Evolutionary conservation across 768 basidiomycete species (phyloP), one percentile per base, ranked within the genome.

Genomic region (Leucocoprinus sp.): DNA sequence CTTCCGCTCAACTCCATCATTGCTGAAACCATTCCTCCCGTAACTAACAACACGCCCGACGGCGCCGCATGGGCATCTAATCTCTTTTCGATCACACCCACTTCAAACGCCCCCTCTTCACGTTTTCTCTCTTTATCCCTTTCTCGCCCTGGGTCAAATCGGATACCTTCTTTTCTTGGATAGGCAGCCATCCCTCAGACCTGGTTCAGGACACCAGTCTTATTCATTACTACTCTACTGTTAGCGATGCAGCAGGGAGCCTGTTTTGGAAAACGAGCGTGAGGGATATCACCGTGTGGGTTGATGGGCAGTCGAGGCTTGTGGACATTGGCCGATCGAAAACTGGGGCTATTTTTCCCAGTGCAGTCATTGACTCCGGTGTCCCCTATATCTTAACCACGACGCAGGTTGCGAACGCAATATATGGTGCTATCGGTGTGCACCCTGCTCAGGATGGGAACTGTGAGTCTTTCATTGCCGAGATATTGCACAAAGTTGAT

Each of bases 1-100:
- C 77, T 88, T 21, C 83, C 87, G 18, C 62, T 67, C 37, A 78
- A 87, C 62, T 84, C 80, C n/a, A 52, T 80, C 49, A 89, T 90
- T 42, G 70, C 80, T 3, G 41, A 58, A 0, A 5, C 33, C 1
- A 66, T 90, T 18, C 67, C 74, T 0, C 69, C 83, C 1, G 65
- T 65, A 15, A 69, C 65, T 7, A 64, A 57, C 37, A 69, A 79
- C 60, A 49, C 60, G 4, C 73, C 78, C 0, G 81, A 86, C 51
- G 85, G 86, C 37, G 82, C 85, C 2, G 59, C 78, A 0, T 68
- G 82, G 60, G 64, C 78, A 0, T 81, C 83, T 14, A 88, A 88
- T 52, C 64, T 90, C 34, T 82, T 89, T 60, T 75, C 75, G 35
- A 75, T 85, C 48, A 75, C 80, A 0, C 81, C 82, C 8, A 24